These are phyloP conservation scores for Debaryomyces nepalensis DNA, from an alignment of 1,139 yeast species.

Conservation along the genomic window DNA sequence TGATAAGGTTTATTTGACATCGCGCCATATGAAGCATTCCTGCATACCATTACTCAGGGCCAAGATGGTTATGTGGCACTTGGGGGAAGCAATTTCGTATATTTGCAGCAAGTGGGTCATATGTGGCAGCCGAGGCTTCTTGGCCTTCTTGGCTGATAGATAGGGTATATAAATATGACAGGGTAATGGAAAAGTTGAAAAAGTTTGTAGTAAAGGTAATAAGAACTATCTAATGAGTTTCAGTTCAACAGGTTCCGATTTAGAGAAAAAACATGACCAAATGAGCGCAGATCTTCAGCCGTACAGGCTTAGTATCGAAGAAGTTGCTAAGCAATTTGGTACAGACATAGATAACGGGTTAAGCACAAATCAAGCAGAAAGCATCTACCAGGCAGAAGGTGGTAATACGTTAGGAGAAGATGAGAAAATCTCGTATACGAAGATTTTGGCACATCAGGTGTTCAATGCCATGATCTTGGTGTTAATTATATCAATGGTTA, in stretches of 20 bases:
- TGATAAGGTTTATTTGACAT: too few species aligned
- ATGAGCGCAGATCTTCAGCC: slow-evolving; percentile 24
- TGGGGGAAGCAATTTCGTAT: background rate
- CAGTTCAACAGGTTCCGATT: slow-evolving; percentile 14
- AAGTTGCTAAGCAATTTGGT: slow-evolving; percentile 40
- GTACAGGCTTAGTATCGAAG: slow-evolving; percentile 37
- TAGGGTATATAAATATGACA: slow-evolving; percentile 1
- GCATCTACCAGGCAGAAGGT: slow-evolving; percentile 45
- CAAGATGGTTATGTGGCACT: slow-evolving; percentile 1
- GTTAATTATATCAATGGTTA: slow-evolving; percentile 71
- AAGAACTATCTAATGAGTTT: slow-evolving; percentile 7
- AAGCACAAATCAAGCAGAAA: slow-evolving; percentile 36
- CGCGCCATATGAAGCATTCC: too few species aligned
- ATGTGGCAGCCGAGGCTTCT: slow-evolving; percentile 7
- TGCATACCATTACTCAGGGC: too few species aligned
- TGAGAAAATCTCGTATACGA: slow-evolving; percentile 56
- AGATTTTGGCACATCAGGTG: slow-evolving; percentile 68
- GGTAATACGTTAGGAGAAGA: slow-evolving; percentile 66
- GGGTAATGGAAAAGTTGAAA: background rate
- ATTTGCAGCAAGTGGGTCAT: slow-evolving; percentile 1
- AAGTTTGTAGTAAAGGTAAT: background rate
- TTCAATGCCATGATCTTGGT: slow-evolving; percentile 85
- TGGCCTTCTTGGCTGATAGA: slow-evolving; percentile 12
- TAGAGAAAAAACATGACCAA: slow-evolving; percentile 18
- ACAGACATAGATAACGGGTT: slow-evolving; percentile 56